A percentile compares a stretch with the other conserved stretches of the same genome.
Evolutionary conservation across 2,329 filamentous ascomycete genomes (phyloP).

Genomic region (Thelonectria blattea): DNA sequence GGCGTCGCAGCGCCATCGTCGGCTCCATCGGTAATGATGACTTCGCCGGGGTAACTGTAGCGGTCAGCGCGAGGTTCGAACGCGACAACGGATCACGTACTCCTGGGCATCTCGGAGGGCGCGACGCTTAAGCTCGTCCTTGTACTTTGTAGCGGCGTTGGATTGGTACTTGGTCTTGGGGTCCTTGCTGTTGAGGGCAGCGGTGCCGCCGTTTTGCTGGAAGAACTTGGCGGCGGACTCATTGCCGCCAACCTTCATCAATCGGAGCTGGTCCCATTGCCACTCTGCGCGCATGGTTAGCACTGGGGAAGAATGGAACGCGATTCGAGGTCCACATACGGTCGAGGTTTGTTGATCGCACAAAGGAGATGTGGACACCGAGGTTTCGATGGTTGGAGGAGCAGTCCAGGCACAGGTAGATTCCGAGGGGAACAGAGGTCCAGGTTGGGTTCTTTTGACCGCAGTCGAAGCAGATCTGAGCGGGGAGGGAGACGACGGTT

Average conservation of each 20-base stretch:
- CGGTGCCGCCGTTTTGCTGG: slow-evolving; percentile 92
- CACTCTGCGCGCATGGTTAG: slow-evolving; percentile 64
- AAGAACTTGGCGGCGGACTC: slow-evolving; percentile 99
- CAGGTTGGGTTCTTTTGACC: slow-evolving; percentile 97
- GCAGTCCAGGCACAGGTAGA: slow-evolving; percentile 98
- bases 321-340: slow-evolving; percentile 64
- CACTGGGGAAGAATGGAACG: slow-evolving; percentile 18
- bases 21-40: slow-evolving; percentile 79
- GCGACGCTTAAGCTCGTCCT: slow-evolving; percentile 90
- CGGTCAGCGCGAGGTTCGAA: slow-evolving; percentile 33
- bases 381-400: slow-evolving; percentile 97
- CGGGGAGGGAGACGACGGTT: slow-evolving; percentile 6
- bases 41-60: slow-evolving; percentile 79
- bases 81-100: slow-evolving; percentile 57
- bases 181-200: slow-evolving; percentile 94
- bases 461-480: slow-evolving; percentile 97
- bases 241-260: slow-evolving; percentile 99
- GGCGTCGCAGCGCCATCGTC: slow-evolving; percentile 76
- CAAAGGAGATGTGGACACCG: slow-evolving; percentile 98
- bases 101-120: slow-evolving; percentile 83
- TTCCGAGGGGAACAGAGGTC: slow-evolving; percentile 96
- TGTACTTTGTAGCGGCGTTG: slow-evolving; percentile 93
- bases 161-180: slow-evolving; percentile 96
- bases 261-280: slow-evolving; percentile 97
- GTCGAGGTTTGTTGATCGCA: slow-evolving; percentile 96